A percentile compares a stretch with the other conserved stretches of the same genome.
Conservation (phyloP, 1,139 yeast genomes). For the Ogataea hybrid region DNA sequence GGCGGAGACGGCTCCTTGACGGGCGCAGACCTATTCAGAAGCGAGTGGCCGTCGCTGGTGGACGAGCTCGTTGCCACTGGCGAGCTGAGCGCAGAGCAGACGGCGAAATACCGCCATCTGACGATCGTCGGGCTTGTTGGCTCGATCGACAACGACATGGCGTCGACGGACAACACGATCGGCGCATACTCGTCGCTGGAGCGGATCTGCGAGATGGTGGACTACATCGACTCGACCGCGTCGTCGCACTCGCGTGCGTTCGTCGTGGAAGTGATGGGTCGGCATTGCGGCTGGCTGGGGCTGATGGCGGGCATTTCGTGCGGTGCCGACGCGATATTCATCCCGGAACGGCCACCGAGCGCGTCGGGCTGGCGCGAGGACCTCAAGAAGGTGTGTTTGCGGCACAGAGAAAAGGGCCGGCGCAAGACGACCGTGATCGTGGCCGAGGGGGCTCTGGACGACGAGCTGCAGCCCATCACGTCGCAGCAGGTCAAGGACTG, state of each 20-base stretch:
- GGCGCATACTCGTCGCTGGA: slow-evolving; percentile 95
- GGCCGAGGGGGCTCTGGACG: slow-evolving; percentile 95
- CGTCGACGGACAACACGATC: slow-evolving; percentile 90
- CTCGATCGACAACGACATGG: slow-evolving; percentile 96
- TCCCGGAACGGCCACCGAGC: slow-evolving; percentile 86
- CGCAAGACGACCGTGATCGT: slow-evolving; percentile 94
- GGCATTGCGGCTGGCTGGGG: slow-evolving; percentile 99
- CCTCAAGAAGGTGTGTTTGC: slow-evolving; percentile 62
- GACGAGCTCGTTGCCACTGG: slow-evolving; percentile 60
- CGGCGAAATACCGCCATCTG: slow-evolving; percentile 62
- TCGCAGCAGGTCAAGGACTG: slow-evolving; percentile 78
- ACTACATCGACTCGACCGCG: slow-evolving; percentile 96
- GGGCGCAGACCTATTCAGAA: slow-evolving; percentile 92
- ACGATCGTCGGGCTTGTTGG: slow-evolving; percentile 96
- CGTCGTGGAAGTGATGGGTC: slow-evolving; percentile 98
- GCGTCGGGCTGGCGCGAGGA: slow-evolving; percentile 72
- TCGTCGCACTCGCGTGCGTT: slow-evolving; percentile 96
- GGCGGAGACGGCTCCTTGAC: slow-evolving; percentile 99
- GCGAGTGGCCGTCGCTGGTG: slow-evolving; percentile 89
- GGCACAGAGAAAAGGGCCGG: slow-evolving; percentile 85
- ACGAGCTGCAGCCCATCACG: slow-evolving; percentile 76
- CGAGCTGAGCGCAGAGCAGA: slow-evolving; percentile 55
- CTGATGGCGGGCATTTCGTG: slow-evolving; percentile 95
- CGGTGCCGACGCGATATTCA: slow-evolving; percentile 90
- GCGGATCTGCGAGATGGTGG: slow-evolving; percentile 90